Base-by-base conservation (phyloP, 2,329 filamentous ascomycete genomes). In the Xylaria sp. region DNA sequence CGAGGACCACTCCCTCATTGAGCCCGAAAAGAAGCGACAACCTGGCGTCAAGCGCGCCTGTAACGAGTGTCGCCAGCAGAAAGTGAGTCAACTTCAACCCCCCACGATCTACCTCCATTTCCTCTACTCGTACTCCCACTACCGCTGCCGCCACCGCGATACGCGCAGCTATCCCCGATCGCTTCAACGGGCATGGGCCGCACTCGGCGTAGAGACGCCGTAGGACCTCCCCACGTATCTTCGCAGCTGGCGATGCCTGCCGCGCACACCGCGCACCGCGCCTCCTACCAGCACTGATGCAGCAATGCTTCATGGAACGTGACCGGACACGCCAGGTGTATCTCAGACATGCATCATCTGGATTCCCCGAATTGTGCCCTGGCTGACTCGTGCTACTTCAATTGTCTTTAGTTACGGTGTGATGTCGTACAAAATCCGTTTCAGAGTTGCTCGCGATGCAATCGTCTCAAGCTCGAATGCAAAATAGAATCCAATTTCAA, bases 401-500 rank as follows among this genome's bases (percentile, higher is more conserved):
- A 52, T 54, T 21, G 37, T 61, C 37, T 58, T 9, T 61, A 68
- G 60, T 81, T 94, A 65, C 89, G 91, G 73, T 95, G 92, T 83
- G 91, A 94, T 81, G 91, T 94, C 69, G 82, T 91, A 70, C 90
- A 93, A 78, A 90, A 92, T 28, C 91, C 91, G 17, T 94, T 93
- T 76, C 85, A 87, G 71, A 87, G 87, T 71, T 95, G 92, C 79
- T 88, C 88, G 57, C 85, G 92, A 60, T 95, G 92, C 79, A 86
- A 86, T 74, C 91, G 92, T 71, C 85, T 94, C 73, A 91, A 90
- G 77, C 87, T 94, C 64, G 86, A 89, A 65, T 95, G 92, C 82
- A 92, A 92, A 76, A 94, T 95, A 76, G 91, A 94, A 76, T 91
- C 90, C 72, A 92, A 93, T 77, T 94, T 94, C 79, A 94, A 93